phyloP scores from a whole-genome alignment of 2,329 filamentous ascomycete species.

The Penicillium sp. region DNA sequence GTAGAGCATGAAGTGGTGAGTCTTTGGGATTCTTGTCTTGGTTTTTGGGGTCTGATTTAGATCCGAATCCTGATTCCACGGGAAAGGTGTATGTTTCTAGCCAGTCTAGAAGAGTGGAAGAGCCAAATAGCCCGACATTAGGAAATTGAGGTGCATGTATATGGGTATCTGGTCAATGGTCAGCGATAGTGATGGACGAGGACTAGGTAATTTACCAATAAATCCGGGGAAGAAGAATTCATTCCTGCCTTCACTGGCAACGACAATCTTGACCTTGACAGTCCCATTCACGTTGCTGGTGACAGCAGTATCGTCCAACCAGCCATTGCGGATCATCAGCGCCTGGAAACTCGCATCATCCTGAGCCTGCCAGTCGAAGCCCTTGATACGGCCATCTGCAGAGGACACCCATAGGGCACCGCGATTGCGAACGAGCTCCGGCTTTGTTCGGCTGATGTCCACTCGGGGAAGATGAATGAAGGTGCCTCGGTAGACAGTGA shows the following conservation, averaged over 20 bases:
- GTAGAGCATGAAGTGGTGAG: constrained; percentile 25
- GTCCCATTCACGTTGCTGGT: constrained; percentile 3
- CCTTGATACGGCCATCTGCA: constrained; percentile 31
- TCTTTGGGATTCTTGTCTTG: constrained; percentile 14
- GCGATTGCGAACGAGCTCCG: constrained; percentile 52
- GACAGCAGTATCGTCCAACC: constrained; percentile 23
- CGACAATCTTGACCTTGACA: constrained; percentile 31
- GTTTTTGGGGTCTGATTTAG: constrained; percentile 15
- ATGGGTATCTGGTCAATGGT: constrained; percentile 67
- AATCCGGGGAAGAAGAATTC: constrained; percentile 47
- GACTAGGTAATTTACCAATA: constrained; percentile 34
- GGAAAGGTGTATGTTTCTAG: constrained; percentile 92
- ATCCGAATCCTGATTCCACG: constrained; percentile 69
- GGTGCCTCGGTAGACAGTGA: constrained; percentile 54
- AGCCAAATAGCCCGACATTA: constrained; percentile 90
- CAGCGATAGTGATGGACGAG: not conserved
- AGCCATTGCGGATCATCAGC: constrained; percentile 32
- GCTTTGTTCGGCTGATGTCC: constrained; percentile 28
- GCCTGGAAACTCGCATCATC: constrained; percentile 22
- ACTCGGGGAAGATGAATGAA: constrained; percentile 54
- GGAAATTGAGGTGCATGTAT: constrained; percentile 94
- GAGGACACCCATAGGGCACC: constrained; percentile 36
- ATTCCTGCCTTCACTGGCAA: constrained; percentile 38
- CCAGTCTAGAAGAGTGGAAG: constrained; percentile 89
- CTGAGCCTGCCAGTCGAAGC: constrained; percentile 31